Evolutionary conservation across 2,329 filamentous ascomycete genomes (phyloP).

Genomic region (Lachnellula hyalina): DNA sequence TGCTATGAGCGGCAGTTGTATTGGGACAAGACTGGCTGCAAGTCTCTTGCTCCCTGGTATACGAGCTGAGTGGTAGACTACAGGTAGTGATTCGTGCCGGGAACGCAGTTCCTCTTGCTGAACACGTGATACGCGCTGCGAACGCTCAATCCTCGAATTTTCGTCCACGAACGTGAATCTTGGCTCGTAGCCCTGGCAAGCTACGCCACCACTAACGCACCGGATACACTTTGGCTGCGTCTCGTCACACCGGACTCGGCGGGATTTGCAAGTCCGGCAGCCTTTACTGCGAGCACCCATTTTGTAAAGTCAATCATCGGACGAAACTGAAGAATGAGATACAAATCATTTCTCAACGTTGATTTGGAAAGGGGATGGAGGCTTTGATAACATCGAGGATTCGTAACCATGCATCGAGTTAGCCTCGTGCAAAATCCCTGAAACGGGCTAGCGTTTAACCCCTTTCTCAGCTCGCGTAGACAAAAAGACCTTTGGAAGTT

Average conservation of each 20-base stretch:
- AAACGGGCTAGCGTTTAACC: not conserved
- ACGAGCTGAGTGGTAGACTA: not conserved
- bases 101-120: not conserved
- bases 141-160: not conserved
- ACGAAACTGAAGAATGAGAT: not conserved
- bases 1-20: not conserved
- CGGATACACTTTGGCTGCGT: conserved; percentile 33
- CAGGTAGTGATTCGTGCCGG: not conserved
- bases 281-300: conserved; percentile 25
- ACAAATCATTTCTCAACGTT: not conserved
- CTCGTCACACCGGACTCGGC: conserved; percentile 30
- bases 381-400: no score
- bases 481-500: no score
- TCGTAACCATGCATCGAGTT: not conserved
- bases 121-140: not conserved
- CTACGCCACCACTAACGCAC: conserved; percentile 33
- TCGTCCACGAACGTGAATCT: conserved; percentile 5
- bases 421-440: not conserved
- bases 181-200: conserved; percentile 33
- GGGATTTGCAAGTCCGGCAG: conserved; percentile 32
- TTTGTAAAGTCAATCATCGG: not conserved
- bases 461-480: not conserved
- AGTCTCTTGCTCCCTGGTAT: not conserved
- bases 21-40: not conserved
- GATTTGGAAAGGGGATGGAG: no score